Evolutionary conservation across 192 early-diverging fungal genomes (phyloP).

Genomic region (Gonapodya prolifera): DNA sequence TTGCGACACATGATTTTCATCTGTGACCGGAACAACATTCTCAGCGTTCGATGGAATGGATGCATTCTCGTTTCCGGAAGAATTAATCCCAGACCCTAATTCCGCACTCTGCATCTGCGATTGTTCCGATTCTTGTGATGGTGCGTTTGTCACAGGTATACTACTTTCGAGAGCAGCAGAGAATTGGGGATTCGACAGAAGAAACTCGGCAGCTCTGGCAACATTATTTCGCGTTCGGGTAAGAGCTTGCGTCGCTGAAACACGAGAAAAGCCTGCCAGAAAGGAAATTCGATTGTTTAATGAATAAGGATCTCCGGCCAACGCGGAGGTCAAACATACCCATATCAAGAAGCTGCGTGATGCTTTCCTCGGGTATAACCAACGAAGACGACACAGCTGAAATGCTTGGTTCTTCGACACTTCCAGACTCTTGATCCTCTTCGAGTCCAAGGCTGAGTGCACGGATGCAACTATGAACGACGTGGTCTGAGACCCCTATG

Average conservation of each 20-base stretch:
- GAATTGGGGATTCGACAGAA: slow-evolving; percentile 59
- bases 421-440: background rate
- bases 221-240: slow-evolving; percentile 64
- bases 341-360: slow-evolving; percentile 73
- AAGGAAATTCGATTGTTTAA: too few species aligned
- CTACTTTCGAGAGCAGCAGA: slow-evolving; percentile 12
- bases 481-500: too few species aligned
- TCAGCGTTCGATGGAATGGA: background rate
- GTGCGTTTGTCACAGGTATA: slow-evolving; percentile 10
- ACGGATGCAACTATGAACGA: too few species aligned
- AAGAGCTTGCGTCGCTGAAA: slow-evolving; percentile 65
- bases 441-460: too few species aligned
- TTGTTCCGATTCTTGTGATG: slow-evolving; percentile 9
- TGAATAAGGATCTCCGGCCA: too few species aligned
- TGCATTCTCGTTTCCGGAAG: background rate
- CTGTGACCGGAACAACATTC: slow-evolving; percentile 6
- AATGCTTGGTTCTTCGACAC: background rate
- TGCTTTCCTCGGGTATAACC: slow-evolving; percentile 32
- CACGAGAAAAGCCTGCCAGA: slow-evolving; percentile 66
- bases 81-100: background rate
- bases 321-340: too few species aligned
- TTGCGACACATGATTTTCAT: slow-evolving; percentile 4
- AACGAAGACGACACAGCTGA: background rate
- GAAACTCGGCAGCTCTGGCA: slow-evolving; percentile 69
- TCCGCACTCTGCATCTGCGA: background rate